Evolutionary conservation across 345 rosid genomes (phyloP).

Genomic region (Conringia planisiliqua): DNA sequence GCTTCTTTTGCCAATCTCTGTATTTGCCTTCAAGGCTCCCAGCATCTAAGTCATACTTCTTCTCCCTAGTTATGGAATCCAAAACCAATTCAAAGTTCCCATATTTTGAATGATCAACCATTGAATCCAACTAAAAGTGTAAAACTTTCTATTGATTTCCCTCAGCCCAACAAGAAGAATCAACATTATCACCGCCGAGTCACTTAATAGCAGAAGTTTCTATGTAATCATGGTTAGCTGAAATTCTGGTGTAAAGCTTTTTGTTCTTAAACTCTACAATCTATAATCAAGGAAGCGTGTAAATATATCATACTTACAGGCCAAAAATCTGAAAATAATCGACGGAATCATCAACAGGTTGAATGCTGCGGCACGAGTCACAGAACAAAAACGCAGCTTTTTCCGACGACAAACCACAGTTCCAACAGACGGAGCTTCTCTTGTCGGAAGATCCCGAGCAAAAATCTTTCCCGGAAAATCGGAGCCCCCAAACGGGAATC

Average conservation of each 20-base stretch:
- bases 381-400: slow-evolving; percentile 60
- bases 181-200: background rate
- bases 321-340: slow-evolving; percentile 81
- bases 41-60: slow-evolving; percentile 56
- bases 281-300: background rate
- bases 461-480: slow-evolving; percentile 33
- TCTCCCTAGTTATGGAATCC: slow-evolving; percentile 43
- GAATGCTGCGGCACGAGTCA: slow-evolving; percentile 63
- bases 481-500: slow-evolving; percentile 6
- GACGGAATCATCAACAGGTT: slow-evolving; percentile 71
- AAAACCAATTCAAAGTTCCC: slow-evolving; percentile 14
- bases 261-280: background rate
- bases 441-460: slow-evolving; percentile 35
- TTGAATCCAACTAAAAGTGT: background rate
- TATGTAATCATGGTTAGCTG: background rate
- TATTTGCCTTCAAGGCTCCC: slow-evolving; percentile 64
- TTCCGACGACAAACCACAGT: slow-evolving; percentile 44
- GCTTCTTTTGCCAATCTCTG: slow-evolving; percentile 87
- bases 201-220: background rate
- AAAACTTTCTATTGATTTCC: background rate
- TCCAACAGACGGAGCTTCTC: slow-evolving; percentile 57
- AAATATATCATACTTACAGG: slow-evolving; percentile 46
- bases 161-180: background rate
- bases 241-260: background rate
- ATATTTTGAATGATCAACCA: background rate